Conservation (phyloP, 2,329 filamentous ascomycete genomes). For the Pseudopyricularia javanii region DNA sequence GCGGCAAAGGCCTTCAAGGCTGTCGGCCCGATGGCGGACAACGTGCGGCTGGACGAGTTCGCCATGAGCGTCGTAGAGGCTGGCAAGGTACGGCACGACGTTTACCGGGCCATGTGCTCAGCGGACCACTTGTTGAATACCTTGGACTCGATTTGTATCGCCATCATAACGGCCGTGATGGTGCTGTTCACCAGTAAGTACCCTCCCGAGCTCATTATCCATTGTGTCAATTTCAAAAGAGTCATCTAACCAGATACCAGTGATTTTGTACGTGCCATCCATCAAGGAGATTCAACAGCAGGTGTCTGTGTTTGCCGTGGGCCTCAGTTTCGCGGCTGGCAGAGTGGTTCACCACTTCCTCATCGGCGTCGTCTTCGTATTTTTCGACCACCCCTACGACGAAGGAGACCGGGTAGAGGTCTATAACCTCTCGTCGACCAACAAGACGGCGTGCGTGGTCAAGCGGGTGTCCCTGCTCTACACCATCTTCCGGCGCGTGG, state of each 20-base stretch:
- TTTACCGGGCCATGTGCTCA: conserved; percentile 14
- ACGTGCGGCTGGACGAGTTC: conserved; percentile 16
- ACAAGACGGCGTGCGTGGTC: conserved; percentile 11
- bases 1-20: conserved; percentile 24
- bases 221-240: background rate
- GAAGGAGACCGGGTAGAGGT: conserved; percentile 58
- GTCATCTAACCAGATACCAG: background rate
- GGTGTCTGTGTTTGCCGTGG: conserved; percentile 19
- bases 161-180: conserved; percentile 12
- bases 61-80: conserved; percentile 14
- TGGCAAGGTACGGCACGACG: conserved; percentile 12
- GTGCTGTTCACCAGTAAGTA: conserved; percentile 12
- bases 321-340: conserved; percentile 62
- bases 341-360: conserved; percentile 59
- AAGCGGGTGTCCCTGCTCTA: conserved; percentile 19
- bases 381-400: conserved; percentile 65
- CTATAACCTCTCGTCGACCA: conserved; percentile 24
- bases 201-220: background rate
- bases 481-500: conserved; percentile 19
- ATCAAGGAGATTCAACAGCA: conserved; percentile 16
- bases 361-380: conserved; percentile 58
- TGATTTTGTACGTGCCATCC: conserved; percentile 12
- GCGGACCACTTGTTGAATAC: conserved; percentile 17
- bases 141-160: conserved; percentile 15
- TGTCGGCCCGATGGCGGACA: conserved; percentile 24